phyloP scores from a whole-genome alignment of 768 basidiomycete species.

The Suillus weaverae region DNA sequence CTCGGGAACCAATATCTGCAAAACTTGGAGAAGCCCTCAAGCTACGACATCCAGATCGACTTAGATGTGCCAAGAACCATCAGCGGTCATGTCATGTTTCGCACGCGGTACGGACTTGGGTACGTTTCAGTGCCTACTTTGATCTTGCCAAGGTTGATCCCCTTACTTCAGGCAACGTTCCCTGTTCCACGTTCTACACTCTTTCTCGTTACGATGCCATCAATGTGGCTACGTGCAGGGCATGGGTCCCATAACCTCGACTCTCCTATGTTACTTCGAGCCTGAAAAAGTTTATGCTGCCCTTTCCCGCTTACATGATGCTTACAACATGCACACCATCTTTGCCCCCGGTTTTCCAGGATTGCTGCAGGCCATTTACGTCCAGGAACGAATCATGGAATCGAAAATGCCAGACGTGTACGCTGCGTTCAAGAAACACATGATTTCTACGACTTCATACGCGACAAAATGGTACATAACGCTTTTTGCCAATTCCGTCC shows the following conservation, averaged over 20 bases:
- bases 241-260: conserved; percentile 97
- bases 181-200: conserved; percentile 92
- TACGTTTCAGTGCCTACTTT: conserved; percentile 41
- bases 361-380: conserved; percentile 91
- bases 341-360: conserved; percentile 96
- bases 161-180: conserved; percentile 73
- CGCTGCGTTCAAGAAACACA: conserved; percentile 80
- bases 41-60: conserved; percentile 96
- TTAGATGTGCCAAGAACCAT: conserved; percentile 97
- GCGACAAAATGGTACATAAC: conserved; percentile 99
- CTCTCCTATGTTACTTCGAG: conserved; percentile 89
- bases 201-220: conserved; percentile 81
- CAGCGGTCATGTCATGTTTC: conserved; percentile 90
- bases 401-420: conserved; percentile 89
- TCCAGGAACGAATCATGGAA: conserved; percentile 89
- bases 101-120: conserved; percentile 95
- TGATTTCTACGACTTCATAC: conserved; percentile 91
- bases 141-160: conserved; percentile 3
- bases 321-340: conserved; percentile 82
- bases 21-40: conserved; percentile 75
- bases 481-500: conserved; percentile 91
- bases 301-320: conserved; percentile 86
- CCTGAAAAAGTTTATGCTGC: conserved; percentile 86
- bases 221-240: conserved; percentile 97
- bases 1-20: conserved; percentile 57